Evolutionary conservation across 768 basidiomycete species (phyloP), one percentile per base, ranked within the genome.

Genomic region (Auriscalpium microsporum): DNA sequence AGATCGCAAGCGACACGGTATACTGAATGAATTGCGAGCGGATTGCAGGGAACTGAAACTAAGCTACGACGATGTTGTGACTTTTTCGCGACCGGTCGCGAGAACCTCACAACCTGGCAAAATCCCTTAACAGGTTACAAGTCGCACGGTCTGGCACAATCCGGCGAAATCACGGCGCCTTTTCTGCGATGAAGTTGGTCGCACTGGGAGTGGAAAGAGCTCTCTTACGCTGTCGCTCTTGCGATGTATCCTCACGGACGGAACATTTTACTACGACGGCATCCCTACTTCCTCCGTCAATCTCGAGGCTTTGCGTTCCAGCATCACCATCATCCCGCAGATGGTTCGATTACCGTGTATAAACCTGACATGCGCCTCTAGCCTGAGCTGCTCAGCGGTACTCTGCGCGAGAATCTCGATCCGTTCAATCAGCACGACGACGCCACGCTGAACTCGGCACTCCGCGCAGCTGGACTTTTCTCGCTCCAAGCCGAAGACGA

Each of bases 251-350:
- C 70, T 72, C 17, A 80, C 78, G 6, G 73, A 75, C 48, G 82
- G 82, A 13, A 67, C 66, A 11, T 75, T 83, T 17, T 71, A 69
- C 57, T 81, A 78, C 57, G 81, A 83, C 58, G 79, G 75, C 6
- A 55, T 76, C 34, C 69, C 68, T 9, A 78, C 75, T 2, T 67
- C 71, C 53, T 60, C 65, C 1, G 64, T 83, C 64, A 83, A 83
- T 64, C 67, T 83, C 1, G 73, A 82, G 47, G 75, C 74, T 8
- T 69, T 84, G 9, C 69, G 83, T 9, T 72, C 74, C 0, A 73
- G 73, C 53, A 74, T 83, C 52, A 83, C 81, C 40, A 80, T 82
- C 65, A 82, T 83, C 42, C 82, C 82, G 3, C 82, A 83, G 61
- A 65, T 71, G 44, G 79, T 80, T 56, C 14, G 3, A 13, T 42